Evolutionary conservation across 2,329 filamentous ascomycete genomes (phyloP).

Genomic region (Aschersonia sp.): DNA sequence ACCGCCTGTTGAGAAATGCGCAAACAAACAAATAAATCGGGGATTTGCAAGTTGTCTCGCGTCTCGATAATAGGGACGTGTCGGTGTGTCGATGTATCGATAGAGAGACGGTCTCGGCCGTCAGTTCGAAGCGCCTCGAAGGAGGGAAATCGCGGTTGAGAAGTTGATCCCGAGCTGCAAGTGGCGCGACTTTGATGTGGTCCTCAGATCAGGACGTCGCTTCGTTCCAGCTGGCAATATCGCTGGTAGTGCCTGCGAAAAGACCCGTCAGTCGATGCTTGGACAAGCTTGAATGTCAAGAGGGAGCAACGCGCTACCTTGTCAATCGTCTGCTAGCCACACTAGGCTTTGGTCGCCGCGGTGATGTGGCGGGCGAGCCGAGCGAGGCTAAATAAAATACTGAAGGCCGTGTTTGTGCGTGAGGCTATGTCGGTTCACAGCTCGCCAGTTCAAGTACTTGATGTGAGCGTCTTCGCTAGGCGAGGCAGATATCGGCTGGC

Average conservation of each 20-base stretch:
- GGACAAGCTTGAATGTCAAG: background rate
- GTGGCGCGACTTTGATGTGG: no score
- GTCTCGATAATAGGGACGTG: no score
- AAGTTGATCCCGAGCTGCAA: no score
- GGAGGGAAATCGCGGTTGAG: no score
- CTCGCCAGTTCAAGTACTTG: background rate
- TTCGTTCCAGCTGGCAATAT: no score
- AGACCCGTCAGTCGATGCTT: background rate
- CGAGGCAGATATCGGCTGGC: background rate
- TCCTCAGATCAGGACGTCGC: background rate
- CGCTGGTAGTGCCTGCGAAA: background rate
- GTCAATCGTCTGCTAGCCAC: background rate
- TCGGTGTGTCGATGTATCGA: no score
- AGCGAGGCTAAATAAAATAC: background rate
- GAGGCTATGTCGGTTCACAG: background rate
- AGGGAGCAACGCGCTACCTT: background rate
- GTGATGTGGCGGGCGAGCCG: conserved; percentile 1
- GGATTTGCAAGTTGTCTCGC: no score
- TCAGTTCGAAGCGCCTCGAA: no score
- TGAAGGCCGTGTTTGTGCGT: background rate
- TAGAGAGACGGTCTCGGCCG: no score
- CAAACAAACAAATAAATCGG: no score
- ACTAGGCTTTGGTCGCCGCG: conserved; percentile 1
- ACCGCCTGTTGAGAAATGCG: no score
- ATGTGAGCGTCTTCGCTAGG: background rate